A percentile compares a stretch with the other conserved stretches of the same genome.
phyloP scores from a whole-genome alignment of 305 asterid genomes.

The Caryopteris hybrid region DNA sequence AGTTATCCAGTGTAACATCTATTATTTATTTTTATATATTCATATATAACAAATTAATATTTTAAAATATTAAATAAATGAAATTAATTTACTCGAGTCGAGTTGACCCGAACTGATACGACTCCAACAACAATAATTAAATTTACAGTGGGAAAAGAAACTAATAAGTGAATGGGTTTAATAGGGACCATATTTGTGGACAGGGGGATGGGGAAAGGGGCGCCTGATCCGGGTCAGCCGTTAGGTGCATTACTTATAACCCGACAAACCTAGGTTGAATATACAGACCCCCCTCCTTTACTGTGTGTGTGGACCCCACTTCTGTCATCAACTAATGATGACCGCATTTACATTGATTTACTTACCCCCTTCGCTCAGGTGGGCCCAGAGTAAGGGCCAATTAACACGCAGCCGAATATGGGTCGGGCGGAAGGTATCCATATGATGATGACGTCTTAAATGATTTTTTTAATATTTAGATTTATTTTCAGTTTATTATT shows the following conservation, averaged over 20 bases:
- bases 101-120: too few species aligned
- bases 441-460: too few species aligned
- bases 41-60: too few species aligned
- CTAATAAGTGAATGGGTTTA: not conserved
- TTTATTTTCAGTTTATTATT: too few species aligned
- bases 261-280: slow-evolving; percentile 20
- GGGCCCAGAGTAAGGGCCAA: not conserved
- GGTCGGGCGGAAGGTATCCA: not conserved
- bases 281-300: slow-evolving; percentile 1
- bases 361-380: not conserved
- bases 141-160: not conserved
- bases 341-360: slow-evolving; percentile 10
- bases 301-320: slow-evolving; percentile 17
- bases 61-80: too few species aligned
- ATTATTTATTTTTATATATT: too few species aligned
- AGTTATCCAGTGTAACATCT: too few species aligned
- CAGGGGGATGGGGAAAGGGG: slow-evolving; percentile 20
- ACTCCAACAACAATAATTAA: too few species aligned
- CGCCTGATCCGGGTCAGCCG: slow-evolving; percentile 32
- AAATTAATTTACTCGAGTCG: too few species aligned
- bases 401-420: not conserved
- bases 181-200: too few species aligned
- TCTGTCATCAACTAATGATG: slow-evolving; percentile 14
- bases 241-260: slow-evolving; percentile 16
- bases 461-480: too few species aligned